Base-by-base conservation (phyloP, 139 green algal species). In the Chlorella sp. region DNA sequence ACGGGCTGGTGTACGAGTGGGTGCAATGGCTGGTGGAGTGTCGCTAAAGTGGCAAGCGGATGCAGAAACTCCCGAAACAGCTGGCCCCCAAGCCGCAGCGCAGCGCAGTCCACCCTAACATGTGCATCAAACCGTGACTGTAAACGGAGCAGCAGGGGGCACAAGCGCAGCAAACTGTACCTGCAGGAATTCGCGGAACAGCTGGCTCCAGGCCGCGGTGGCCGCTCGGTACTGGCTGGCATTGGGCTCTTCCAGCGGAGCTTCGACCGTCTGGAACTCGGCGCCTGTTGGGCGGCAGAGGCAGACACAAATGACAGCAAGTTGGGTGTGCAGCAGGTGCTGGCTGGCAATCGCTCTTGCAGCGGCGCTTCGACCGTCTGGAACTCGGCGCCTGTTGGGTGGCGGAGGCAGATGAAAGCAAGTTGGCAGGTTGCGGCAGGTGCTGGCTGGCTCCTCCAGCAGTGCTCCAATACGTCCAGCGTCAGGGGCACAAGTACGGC, bases 181-280 rank as follows among this genome's bases (percentile, higher is more conserved):
- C 5, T n/a, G 70, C 19, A 84, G 79, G 44, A 84, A 84, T 44
- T 75, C 79, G 28, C 88, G 80, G 51, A 79, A 78, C 58, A 92
- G 79, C 56, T 87, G 48, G 77, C 67, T 88, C 89, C 89, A 92
- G 26, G 88, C 84, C 68, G 51, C 22, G 0, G 89, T 79, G 1
- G 89, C 85, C 9, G 48, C 79, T 0, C 30, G 67, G 44, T 92
- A 92, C 80, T 90, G 78, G 32, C 34, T 40, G 14, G 24, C 38
- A 28, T 90, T 67, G 0, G 80, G 40, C 67, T 76, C 79, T 60
- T 90, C 87, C 56, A 98, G 84, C 0, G 84, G 77, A 1, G 87
- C 87, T 85, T 96, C 90, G 32, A 95, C 70, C 78, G 93, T 87
- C 51, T 86, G 84, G 85, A 98, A 98, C 89, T 97, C 94, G 17